These are phyloP conservation scores for Hibiscus trionum DNA, from an alignment of 345 rosid species.

Conservation along the genomic window DNA sequence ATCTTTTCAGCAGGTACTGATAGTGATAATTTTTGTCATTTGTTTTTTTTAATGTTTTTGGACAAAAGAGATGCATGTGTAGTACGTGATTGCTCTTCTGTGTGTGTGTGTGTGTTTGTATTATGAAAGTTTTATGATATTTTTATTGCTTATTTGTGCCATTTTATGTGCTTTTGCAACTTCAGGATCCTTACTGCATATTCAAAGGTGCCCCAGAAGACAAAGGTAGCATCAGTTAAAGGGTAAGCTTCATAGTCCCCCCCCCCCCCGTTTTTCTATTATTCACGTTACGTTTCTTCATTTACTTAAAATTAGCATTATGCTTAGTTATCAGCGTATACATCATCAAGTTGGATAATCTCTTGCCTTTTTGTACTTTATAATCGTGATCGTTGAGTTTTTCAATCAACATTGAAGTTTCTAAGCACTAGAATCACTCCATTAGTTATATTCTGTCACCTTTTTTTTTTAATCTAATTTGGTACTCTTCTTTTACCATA, in stretches of 20 bases:
- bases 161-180: background rate
- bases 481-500: background rate
- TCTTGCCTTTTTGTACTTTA: background rate
- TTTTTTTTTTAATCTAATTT: background rate
- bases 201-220: conserved; percentile 75
- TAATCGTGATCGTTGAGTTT: background rate
- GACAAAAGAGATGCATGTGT: background rate
- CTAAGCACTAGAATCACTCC: background rate
- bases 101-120: background rate
- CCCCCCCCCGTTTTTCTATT: background rate
- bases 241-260: conserved; percentile 32
- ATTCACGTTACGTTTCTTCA: background rate
- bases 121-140: background rate
- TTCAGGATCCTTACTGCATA: conserved; percentile 81
- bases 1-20: conserved; percentile 72
- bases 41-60: background rate
- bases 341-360: background rate
- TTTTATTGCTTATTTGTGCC: background rate
- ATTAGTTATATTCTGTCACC: background rate
- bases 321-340: background rate
- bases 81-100: background rate
- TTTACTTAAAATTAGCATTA: background rate
- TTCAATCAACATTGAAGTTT: background rate
- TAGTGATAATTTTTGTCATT: conserved; percentile 17
- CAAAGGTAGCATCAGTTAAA: conserved; percentile 54